Percentiles rank a stretch among this genome's conserved stretches.
phyloP scores from a whole-genome alignment of 2,329 filamentous ascomycete genomes.

The Aspergillus intermedius region DNA sequence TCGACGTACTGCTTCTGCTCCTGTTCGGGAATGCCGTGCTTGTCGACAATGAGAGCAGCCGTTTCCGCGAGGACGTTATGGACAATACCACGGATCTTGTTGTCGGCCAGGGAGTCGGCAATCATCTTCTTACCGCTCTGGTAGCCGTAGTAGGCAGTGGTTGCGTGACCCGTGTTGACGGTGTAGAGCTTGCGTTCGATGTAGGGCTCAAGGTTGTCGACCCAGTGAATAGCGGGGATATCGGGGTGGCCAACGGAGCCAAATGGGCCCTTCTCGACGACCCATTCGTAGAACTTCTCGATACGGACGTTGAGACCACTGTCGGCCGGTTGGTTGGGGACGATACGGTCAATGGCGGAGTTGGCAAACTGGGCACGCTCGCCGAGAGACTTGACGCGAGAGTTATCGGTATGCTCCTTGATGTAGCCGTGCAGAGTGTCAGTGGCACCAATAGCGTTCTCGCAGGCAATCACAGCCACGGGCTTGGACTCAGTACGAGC shows the following conservation, averaged over 20 bases:
- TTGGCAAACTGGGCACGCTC: conserved; percentile 86
- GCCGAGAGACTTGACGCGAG: conserved; percentile 62
- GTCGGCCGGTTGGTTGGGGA: conserved; percentile 76
- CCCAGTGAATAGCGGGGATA: conserved; percentile 88
- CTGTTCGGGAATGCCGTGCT: conserved; percentile 68
- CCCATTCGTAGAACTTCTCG: conserved; percentile 99
- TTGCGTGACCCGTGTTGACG: conserved; percentile 96
- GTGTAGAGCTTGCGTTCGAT: conserved; percentile 99
- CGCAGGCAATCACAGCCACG: conserved; percentile 89
- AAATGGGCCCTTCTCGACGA: conserved; percentile 84
- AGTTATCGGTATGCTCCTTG: conserved; percentile 64
- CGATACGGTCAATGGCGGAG: conserved; percentile 96
- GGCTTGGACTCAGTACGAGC: conserved; percentile 61
- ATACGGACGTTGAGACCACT: conserved; percentile 86
- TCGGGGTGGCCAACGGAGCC: conserved; percentile 61
- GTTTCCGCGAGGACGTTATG: conserved; percentile 78
- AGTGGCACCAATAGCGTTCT: conserved; percentile 94
- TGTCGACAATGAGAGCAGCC: conserved; percentile 73
- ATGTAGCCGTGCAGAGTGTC: conserved; percentile 79
- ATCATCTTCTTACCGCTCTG: conserved; percentile 79
- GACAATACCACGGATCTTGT: conserved; percentile 72
- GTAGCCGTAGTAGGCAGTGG: conserved; percentile 92
- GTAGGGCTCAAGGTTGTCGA: conserved; percentile 83
- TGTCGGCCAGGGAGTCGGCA: conserved; percentile 78
- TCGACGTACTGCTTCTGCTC: conserved; percentile 84